Conservation (phyloP, 495 filamentous ascomycete genomes). For the Hamigera avellanea region DNA sequence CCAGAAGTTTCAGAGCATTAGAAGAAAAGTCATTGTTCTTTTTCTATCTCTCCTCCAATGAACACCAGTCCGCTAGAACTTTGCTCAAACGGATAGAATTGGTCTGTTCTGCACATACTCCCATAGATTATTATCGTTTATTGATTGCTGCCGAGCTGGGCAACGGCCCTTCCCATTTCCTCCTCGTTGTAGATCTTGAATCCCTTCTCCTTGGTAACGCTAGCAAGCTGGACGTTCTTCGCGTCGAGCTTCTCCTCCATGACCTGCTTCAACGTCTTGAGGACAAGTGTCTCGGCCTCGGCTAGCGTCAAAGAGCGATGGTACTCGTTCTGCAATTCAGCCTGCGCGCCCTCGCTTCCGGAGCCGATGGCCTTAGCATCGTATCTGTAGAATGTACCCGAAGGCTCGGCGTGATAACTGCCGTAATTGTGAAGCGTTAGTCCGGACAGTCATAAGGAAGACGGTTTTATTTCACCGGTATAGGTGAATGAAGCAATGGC, state of each 20-base stretch:
- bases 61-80: conserved; percentile 6
- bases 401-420: conserved; percentile 94
- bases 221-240: conserved; percentile 97
- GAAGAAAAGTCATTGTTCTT: conserved; percentile 10
- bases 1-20: conserved; percentile 9
- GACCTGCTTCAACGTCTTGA: conserved; percentile 98
- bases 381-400: conserved; percentile 96
- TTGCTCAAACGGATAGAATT: no score
- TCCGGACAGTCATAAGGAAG: no score
- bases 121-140: conserved; percentile 14
- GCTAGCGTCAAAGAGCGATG: conserved; percentile 91
- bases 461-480: neutral
- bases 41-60: conserved; percentile 16
- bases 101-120: no score
- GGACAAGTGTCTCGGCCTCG: conserved; percentile 87
- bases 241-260: conserved; percentile 99
- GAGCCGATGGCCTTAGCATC: conserved; percentile 98
- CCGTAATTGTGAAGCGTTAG: neutral
- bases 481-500: neutral
- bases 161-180: conserved; percentile 88
- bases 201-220: conserved; percentile 92
- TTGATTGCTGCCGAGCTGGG: conserved; percentile 46
- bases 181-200: conserved; percentile 96
- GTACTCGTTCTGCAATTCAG: conserved; percentile 95
- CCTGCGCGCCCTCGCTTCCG: conserved; percentile 92